A percentile compares a stretch with the other conserved stretches of the same genome.
These are phyloP conservation scores for Paramyrothecium sp. DNA, from an alignment of 2,329 filamentous ascomycete genomes.

Conservation along the genomic window DNA sequence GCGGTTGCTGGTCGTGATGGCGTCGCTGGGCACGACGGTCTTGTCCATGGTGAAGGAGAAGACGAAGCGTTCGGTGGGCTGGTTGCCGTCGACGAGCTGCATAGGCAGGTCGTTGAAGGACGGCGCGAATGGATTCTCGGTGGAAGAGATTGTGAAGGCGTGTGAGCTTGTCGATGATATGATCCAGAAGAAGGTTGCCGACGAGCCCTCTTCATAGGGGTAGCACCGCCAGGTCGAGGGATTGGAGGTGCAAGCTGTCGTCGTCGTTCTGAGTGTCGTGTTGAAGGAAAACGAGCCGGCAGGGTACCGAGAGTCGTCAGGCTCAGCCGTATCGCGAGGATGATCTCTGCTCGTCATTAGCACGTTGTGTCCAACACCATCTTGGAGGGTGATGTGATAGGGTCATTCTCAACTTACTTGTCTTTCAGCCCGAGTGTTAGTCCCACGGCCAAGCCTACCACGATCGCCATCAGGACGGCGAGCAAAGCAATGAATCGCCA, in stretches of 20 bases:
- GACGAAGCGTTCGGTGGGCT: constrained; percentile 51
- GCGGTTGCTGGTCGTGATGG: constrained; percentile 38
- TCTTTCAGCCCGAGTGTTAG: constrained; percentile 37
- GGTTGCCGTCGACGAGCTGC: constrained; percentile 43
- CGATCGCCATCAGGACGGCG: constrained; percentile 25
- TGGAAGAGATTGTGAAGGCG: constrained; percentile 53
- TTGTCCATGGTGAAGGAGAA: constrained; percentile 56
- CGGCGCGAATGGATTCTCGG: constrained; percentile 53
- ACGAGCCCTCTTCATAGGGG: constrained; percentile 43
- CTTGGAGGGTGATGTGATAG: no score
- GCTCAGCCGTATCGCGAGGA: constrained; percentile 4
- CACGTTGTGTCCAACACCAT: no score
- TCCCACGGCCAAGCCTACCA: constrained; percentile 37
- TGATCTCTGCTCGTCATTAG: neutral
- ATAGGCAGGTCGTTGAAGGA: constrained; percentile 53
- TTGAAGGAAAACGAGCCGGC: constrained; percentile 61
- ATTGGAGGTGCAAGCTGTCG: constrained; percentile 57
- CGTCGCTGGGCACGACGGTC: constrained; percentile 45
- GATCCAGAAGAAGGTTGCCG: constrained; percentile 61
- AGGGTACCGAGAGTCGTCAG: constrained; percentile 45
- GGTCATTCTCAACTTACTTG: constrained; percentile 30
- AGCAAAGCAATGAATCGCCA: constrained; percentile 27
- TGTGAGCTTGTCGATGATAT: constrained; percentile 41
- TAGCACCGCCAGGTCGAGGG: constrained; percentile 61
- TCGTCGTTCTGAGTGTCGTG: constrained; percentile 52